phyloP scores from a whole-genome alignment of 2,329 filamentous ascomycete genomes.

The Colletotrichum lindemuthianum region DNA sequence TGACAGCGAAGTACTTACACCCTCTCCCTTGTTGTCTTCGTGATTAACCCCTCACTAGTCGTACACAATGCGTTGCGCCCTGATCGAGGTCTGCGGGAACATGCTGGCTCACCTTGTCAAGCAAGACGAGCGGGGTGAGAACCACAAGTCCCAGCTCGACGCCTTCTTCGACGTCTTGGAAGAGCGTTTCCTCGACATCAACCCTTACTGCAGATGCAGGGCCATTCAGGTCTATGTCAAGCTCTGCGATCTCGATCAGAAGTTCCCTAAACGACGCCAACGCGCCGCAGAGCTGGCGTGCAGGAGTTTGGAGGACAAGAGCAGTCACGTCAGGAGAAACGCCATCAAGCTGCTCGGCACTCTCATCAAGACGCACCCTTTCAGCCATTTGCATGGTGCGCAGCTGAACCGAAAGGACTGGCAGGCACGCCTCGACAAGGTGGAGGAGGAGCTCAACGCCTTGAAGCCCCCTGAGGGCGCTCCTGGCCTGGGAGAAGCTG shows the following conservation, averaged over 20 bases:
- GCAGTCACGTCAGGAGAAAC: slow-evolving; percentile 94
- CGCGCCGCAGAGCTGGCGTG: slow-evolving; percentile 87
- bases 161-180: slow-evolving; percentile 97
- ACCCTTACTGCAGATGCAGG: slow-evolving; percentile 93
- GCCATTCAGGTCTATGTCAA: slow-evolving; percentile 93
- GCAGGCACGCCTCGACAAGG: slow-evolving; percentile 81
- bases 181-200: slow-evolving; percentile 94
- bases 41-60: slow-evolving; percentile 61
- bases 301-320: slow-evolving; percentile 94
- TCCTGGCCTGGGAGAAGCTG: slow-evolving; percentile 73
- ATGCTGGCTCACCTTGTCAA: slow-evolving; percentile 90
- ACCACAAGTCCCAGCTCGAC: slow-evolving; percentile 93
- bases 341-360: slow-evolving; percentile 91
- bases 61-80: slow-evolving; percentile 89
- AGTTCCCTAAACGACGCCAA: slow-evolving; percentile 92
- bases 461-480: slow-evolving; percentile 81
- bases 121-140: slow-evolving; percentile 90
- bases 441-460: slow-evolving; percentile 83
- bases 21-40: too few relatives aligned
- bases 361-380: slow-evolving; percentile 93
- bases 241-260: slow-evolving; percentile 93
- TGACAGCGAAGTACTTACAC: slow-evolving; percentile 79
- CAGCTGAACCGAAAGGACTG: slow-evolving; percentile 88
- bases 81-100: slow-evolving; percentile 98
- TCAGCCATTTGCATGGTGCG: slow-evolving; percentile 89